Evolutionary conservation across 345 rosid genomes (phyloP).

Genomic region (Gossypium mustelinum): DNA sequence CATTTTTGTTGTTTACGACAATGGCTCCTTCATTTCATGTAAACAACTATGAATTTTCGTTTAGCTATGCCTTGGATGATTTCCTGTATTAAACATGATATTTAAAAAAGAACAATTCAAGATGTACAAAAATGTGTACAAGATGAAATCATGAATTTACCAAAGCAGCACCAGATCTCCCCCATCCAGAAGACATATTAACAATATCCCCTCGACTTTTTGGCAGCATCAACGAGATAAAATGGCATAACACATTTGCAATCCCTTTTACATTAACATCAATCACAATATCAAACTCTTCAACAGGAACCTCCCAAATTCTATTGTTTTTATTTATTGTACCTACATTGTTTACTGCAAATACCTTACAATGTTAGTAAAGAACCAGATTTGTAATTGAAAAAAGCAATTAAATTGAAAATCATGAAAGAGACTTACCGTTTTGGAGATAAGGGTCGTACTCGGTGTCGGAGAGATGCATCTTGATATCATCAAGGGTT

Average conservation of each 20-base stretch:
- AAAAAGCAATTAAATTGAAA: too few relatives aligned
- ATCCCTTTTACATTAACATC: slow-evolving; percentile 86
- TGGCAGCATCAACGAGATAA: slow-evolving; percentile 78
- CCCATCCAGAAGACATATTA: slow-evolving; percentile 95
- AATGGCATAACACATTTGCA: slow-evolving; percentile 80
- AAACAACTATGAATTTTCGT: neutral
- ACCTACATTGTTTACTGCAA: slow-evolving; percentile 88
- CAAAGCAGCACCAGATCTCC: slow-evolving; percentile 93
- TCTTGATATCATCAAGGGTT: too few relatives aligned
- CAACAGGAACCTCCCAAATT: slow-evolving; percentile 89
- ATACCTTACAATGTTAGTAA: slow-evolving; percentile 8
- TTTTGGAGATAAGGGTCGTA: too few relatives aligned
- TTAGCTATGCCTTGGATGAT: neutral
- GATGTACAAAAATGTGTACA: neutral
- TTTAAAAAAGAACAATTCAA: neutral
- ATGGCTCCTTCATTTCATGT: neutral
- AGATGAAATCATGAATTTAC: slow-evolving; percentile 29
- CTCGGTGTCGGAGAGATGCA: too few relatives aligned
- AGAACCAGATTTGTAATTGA: neutral
- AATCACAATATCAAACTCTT: slow-evolving; percentile 81
- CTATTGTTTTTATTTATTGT: slow-evolving; percentile 81
- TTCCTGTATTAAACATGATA: neutral
- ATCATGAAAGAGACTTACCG: too few relatives aligned
- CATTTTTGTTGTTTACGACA: neutral
- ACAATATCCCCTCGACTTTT: slow-evolving; percentile 72